Base-by-base conservation (phyloP, 225 moss, liverwort and hornwort genomes). In the Neckera pumila region DNA sequence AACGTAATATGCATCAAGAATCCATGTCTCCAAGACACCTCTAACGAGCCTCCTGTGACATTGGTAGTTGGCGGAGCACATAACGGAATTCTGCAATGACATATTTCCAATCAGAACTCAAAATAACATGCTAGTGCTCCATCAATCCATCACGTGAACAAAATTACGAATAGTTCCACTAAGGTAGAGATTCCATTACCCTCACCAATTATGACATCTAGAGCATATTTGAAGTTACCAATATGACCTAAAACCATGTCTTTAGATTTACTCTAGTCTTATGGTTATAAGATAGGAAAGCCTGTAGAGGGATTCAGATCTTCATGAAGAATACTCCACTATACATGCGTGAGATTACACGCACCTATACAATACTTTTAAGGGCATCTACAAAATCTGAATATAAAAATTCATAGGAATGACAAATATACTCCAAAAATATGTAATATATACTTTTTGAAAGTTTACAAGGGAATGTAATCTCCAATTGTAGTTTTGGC, bases 1-100 rank as follows among this genome's bases (percentile, higher is more conserved):
- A 99, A 93, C 25, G 88, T 90, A 47, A 99, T 85, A 33, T 90
- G 89, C 62, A 99, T 67, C 82, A 97, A 88, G 77, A 96, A 97
- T 60, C 97, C 97, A 36, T 91, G 87, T 87, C 99, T 96, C 90
- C 87, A 86, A 59, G 85, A 82, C 64, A 84, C 79, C 80, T 86
- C 92, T 78, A 69, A 63, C 51, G 85, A 84, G 66, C 49, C 64
- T 89, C 82, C 64, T 84, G 78, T 89, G 36, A 84, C 40, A 59
- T 80, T 84, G 49, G 96, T 93, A 80, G 99, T 95, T 80, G 90
- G 93, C 28, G 95, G 96, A 81, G 97, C 93, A 77, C 88, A 88
- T 62, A 99, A 86, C 57, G 94, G 88, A 83, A 96, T 95, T 82
- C 97, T 97, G 85, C 90, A 82, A 82, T 61, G 91, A 21, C 28